Evolutionary conservation across 768 basidiomycete species (phyloP).

Genomic region (Kwoniella sp.): DNA sequence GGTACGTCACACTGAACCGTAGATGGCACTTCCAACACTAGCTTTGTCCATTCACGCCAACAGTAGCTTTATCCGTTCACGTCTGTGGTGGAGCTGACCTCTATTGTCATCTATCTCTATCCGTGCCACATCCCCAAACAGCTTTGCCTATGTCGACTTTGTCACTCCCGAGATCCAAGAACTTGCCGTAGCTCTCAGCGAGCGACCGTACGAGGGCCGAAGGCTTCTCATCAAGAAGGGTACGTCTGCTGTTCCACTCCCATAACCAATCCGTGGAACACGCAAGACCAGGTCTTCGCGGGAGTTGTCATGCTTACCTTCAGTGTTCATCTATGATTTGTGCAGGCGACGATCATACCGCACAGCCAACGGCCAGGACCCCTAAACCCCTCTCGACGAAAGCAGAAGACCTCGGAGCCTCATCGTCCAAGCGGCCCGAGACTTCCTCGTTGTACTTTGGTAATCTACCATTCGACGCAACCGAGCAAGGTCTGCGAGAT

Average conservation of each 20-base stretch:
- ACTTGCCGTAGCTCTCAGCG: slow-evolving; percentile 77
- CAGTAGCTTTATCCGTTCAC: neutral
- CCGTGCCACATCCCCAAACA: slow-evolving; percentile 48
- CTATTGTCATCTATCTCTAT: neutral
- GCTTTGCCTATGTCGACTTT: slow-evolving; percentile 97
- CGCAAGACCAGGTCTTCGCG: neutral
- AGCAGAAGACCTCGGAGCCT: slow-evolving; percentile 52
- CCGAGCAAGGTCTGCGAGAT: slow-evolving; percentile 71
- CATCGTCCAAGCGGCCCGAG: slow-evolving; percentile 73
- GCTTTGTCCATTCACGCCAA: too few relatives aligned
- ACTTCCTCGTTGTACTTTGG: slow-evolving; percentile 83
- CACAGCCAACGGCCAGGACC: slow-evolving; percentile 59
- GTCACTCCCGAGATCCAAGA: slow-evolving; percentile 71
- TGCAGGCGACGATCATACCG: slow-evolving; percentile 70
- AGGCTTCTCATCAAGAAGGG: slow-evolving; percentile 92
- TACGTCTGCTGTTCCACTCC: slow-evolving; percentile 53
- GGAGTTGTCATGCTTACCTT: slow-evolving; percentile 16
- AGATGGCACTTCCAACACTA: too few relatives aligned
- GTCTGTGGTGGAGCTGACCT: neutral
- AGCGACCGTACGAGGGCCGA: slow-evolving; percentile 78
- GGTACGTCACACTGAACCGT: slow-evolving; percentile 30
- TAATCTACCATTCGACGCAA: slow-evolving; percentile 88
- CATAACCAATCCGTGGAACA: too few relatives aligned
- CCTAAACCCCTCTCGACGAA: slow-evolving; percentile 56
- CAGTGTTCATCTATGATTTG: slow-evolving; percentile 19